These are phyloP conservation scores for Cucurbita argyrosperma DNA, from an alignment of 306 rosid genomes.

Conservation along the genomic window DNA sequence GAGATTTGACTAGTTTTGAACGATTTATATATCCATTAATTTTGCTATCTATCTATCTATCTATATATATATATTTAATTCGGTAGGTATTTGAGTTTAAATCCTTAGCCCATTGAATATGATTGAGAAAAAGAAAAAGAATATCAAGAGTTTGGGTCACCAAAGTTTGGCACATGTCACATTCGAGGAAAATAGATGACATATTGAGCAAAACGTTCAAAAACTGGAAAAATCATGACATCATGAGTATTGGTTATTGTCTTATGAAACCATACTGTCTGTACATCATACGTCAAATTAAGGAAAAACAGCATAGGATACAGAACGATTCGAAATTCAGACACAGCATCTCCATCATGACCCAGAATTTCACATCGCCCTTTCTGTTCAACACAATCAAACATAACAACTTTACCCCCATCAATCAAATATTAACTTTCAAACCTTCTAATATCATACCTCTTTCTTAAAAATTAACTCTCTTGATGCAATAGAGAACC, in stretches of 20 bases:
- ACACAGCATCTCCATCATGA: not conserved
- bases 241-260: not conserved
- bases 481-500: not conserved
- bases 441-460: not conserved
- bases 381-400: not conserved
- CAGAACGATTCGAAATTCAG: not conserved
- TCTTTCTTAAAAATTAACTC: not conserved
- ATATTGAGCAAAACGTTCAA: not conserved
- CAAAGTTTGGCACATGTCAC: not conserved
- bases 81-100: no score
- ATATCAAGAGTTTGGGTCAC: not conserved
- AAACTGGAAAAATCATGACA: not conserved
- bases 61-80: no score
- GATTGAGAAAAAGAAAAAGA: not conserved
- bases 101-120: no score
- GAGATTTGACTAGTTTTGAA: no score
- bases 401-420: no score
- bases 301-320: not conserved
- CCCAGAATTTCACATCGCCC: not conserved
- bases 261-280: not conserved
- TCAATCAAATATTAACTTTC: not conserved
- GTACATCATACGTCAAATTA: not conserved
- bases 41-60: no score
- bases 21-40: no score
- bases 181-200: not conserved